A percentile compares a stretch with the other conserved stretches of the same genome.
phyloP scores from a whole-genome alignment of 306 rosid genomes.

The Spatholobus suberectus region DNA sequence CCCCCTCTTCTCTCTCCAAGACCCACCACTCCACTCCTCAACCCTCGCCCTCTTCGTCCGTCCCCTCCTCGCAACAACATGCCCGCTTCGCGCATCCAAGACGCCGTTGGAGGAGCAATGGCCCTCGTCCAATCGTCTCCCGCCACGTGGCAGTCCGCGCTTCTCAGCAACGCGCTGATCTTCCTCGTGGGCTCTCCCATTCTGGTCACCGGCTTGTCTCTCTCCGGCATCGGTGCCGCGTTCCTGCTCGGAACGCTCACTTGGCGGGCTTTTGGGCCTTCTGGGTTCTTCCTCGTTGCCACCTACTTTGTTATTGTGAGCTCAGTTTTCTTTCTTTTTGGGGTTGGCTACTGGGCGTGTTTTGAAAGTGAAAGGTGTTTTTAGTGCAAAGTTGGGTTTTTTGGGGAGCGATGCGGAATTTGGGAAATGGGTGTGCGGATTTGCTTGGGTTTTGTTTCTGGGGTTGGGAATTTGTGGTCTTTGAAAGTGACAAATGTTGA shows the following conservation, averaged over 20 bases:
- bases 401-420: not conserved
- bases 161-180: conserved; percentile 70
- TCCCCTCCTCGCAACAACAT: conserved; percentile 22
- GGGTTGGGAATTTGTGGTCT: not conserved
- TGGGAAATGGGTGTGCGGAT: not conserved
- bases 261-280: conserved; percentile 94
- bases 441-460: not conserved
- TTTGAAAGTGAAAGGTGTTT: not conserved
- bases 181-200: conserved; percentile 79
- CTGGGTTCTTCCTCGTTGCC: conserved; percentile 94
- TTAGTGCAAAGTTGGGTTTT: not conserved
- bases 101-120: conserved; percentile 58
- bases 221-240: conserved; percentile 84
- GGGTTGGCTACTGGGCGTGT: not conserved
- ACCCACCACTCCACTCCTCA: conserved; percentile 23
- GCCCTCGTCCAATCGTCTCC: conserved; percentile 76
- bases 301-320: conserved; percentile 73
- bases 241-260: conserved; percentile 94
- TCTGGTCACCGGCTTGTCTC: conserved; percentile 77
- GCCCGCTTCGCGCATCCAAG: conserved; percentile 50
- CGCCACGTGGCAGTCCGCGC: conserved; percentile 81
- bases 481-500: not conserved
- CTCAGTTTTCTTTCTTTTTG: not conserved
- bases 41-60: conserved; percentile 33
- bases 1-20: conserved; percentile 36